Evolutionary conservation across 495 filamentous ascomycete species (phyloP).

Genomic region (Daldinia caldariorum): DNA sequence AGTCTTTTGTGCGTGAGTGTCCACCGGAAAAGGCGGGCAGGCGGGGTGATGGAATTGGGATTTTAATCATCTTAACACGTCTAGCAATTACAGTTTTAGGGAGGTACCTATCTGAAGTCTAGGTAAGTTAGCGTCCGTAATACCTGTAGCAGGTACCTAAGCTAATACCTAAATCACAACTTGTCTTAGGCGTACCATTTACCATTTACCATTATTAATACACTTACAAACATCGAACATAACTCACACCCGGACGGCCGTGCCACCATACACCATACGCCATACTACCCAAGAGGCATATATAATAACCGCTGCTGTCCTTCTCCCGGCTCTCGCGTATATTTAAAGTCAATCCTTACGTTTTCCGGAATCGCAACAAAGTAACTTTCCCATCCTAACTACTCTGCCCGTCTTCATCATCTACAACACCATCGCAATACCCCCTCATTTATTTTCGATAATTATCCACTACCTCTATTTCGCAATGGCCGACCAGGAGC

Average conservation of each 20-base stretch:
- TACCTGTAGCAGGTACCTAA: background rate
- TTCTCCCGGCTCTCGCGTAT: background rate
- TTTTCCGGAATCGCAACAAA: background rate
- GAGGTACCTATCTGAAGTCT: background rate
- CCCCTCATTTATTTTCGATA: conserved; percentile 9
- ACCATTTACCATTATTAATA: conserved; percentile 29
- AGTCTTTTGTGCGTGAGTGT: conserved; percentile 31
- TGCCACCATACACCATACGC: conserved; percentile 22
- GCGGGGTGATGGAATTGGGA: background rate
- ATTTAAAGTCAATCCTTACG: background rate
- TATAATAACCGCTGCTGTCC: conserved; percentile 31
- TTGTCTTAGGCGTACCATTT: background rate
- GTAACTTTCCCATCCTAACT: background rate
- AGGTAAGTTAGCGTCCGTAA: background rate
- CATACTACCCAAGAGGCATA: conserved; percentile 18
- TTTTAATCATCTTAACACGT: background rate
- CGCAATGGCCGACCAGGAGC: conserved; percentile 58
- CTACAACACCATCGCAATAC: conserved; percentile 3
- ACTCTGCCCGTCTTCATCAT: conserved; percentile 2
- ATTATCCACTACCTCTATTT: conserved; percentile 3
- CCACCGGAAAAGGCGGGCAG: conserved; percentile 6
- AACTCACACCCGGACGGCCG: conserved; percentile 9
- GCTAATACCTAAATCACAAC: conserved; percentile 18
- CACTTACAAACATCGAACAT: conserved; percentile 19
- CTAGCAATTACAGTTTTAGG: background rate